Evolutionary conservation across 176 grass and related monocot genomes (phyloP).

Genomic region (Cymbopogon citratus): DNA sequence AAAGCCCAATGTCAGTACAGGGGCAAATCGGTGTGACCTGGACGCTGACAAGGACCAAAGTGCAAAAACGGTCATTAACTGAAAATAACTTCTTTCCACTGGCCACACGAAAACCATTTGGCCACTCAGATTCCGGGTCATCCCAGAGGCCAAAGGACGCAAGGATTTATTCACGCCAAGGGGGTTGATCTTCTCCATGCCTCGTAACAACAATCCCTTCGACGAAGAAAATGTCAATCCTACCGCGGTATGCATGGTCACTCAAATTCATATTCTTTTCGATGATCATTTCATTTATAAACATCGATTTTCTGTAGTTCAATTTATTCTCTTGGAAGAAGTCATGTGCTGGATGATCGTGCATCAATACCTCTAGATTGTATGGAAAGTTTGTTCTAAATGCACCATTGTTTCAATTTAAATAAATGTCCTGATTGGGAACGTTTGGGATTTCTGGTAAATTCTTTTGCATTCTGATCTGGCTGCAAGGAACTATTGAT

Average conservation of each 20-base stretch:
- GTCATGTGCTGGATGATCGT: neutral
- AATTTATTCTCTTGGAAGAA: neutral
- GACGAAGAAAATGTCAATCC: conserved; percentile 59
- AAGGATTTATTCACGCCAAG: neutral
- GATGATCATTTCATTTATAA: neutral
- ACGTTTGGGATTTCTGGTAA: neutral
- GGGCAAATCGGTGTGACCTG: neutral
- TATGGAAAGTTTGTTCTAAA: neutral
- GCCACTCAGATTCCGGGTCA: neutral
- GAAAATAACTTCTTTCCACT: conserved; percentile 41
- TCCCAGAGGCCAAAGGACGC: neutral
- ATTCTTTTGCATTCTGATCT: neutral
- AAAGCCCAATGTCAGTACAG: neutral
- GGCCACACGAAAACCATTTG: conserved; percentile 9
- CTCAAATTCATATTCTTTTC: neutral
- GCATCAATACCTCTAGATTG: neutral
- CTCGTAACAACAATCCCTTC: conserved; percentile 33
- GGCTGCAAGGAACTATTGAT: neutral
- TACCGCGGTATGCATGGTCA: conserved; percentile 35
- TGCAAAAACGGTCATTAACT: conserved; percentile 29
- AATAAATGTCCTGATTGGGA: neutral
- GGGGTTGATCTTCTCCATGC: conserved; percentile 41
- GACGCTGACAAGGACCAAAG: neutral
- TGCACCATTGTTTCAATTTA: neutral
- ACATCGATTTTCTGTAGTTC: neutral